A percentile compares a stretch with the other conserved stretches of the same genome.
phyloP scores from a whole-genome alignment of 176 grass and related monocot species.

The Musa troglodytarum region DNA sequence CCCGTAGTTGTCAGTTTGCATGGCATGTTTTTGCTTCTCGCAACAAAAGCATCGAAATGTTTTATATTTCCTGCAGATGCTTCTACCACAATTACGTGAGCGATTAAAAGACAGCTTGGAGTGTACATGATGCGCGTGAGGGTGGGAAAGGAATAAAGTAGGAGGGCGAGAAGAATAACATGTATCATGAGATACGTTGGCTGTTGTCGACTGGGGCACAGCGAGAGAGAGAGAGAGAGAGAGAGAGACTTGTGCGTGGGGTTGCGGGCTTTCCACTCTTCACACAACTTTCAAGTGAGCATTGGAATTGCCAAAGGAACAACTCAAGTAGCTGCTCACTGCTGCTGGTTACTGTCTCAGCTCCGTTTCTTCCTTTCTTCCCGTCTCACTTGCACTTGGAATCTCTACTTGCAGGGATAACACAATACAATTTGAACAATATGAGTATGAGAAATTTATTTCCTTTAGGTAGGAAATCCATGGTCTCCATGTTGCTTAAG shows the following conservation, averaged over 20 bases:
- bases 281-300: not conserved
- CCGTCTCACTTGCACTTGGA: too few relatives aligned
- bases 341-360: too few relatives aligned
- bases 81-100: not conserved
- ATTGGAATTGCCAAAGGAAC: not conserved
- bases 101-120: not conserved
- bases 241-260: not conserved
- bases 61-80: not conserved
- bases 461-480: too few relatives aligned
- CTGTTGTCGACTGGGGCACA: not conserved
- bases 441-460: too few relatives aligned
- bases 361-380: too few relatives aligned
- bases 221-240: not conserved
- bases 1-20: too few relatives aligned
- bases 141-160: not conserved
- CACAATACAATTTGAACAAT: too few relatives aligned
- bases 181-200: not conserved
- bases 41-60: too few relatives aligned
- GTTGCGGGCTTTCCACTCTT: not conserved
- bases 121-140: not conserved
- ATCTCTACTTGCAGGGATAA: too few relatives aligned
- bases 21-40: too few relatives aligned
- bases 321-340: not conserved
- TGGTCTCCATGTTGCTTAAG: too few relatives aligned
- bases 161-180: not conserved